Evolutionary conservation across 225 moss, liverwort and hornwort genomes (phyloP).

Genomic region (Pseudoscleropodium purum): DNA sequence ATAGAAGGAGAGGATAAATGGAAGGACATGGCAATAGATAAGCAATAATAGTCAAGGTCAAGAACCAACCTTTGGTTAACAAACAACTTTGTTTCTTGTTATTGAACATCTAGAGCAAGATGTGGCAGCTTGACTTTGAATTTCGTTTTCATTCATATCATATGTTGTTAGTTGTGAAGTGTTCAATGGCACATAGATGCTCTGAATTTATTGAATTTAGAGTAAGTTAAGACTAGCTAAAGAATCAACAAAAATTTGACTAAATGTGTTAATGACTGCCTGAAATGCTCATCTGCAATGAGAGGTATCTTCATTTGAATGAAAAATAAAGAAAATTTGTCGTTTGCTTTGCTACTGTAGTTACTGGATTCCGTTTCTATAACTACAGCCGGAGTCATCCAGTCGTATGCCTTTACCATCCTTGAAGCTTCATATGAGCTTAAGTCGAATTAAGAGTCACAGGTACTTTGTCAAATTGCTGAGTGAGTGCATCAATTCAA

Average conservation of each 20-base stretch:
- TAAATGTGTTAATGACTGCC: background rate
- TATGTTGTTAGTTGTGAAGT: background rate
- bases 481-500: background rate
- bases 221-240: background rate
- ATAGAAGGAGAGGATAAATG: background rate
- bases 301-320: background rate
- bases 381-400: background rate
- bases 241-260: background rate
- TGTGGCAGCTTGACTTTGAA: background rate
- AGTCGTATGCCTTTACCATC: background rate
- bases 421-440: background rate
- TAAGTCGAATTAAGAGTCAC: background rate
- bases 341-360: background rate
- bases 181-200: background rate
- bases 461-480: background rate
- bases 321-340: background rate
- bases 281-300: background rate
- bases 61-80: too few relatives aligned
- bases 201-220: background rate
- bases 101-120: background rate
- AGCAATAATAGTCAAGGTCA: background rate
- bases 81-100: background rate
- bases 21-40: background rate
- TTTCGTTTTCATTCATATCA: background rate
- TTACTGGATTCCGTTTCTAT: background rate